Conservation (phyloP, 148 eudicot species). For the Chenopodium quinoa region DNA sequence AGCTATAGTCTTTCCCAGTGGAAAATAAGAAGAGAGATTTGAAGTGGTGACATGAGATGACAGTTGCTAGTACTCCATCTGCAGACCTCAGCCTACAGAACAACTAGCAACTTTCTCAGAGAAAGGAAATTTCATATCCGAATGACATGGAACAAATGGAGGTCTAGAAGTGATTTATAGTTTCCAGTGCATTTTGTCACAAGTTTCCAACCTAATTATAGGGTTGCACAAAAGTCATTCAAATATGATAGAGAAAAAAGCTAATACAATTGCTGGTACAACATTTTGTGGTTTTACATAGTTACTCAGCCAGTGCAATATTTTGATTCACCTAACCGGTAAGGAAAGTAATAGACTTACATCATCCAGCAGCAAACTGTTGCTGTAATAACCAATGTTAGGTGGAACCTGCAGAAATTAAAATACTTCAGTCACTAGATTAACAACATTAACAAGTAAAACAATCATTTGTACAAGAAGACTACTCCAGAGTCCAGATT, state of each 20-base stretch:
- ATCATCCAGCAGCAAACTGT: conserved; percentile 98
- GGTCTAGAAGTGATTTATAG: background rate
- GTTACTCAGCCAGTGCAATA: background rate
- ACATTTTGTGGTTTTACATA: background rate
- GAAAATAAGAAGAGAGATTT: background rate
- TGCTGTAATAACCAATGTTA: conserved; percentile 82
- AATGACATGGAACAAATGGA: background rate
- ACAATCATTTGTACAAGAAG: too few species aligned
- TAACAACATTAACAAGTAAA: background rate
- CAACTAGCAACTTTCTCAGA: background rate
- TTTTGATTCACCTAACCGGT: background rate
- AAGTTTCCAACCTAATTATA: too few species aligned
- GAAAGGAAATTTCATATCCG: background rate
- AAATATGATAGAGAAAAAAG: background rate
- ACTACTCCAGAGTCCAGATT: too few species aligned
- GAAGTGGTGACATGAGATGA: background rate
- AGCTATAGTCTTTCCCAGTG: background rate
- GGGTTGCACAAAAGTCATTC: too few species aligned
- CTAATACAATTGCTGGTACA: background rate
- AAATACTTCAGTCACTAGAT: background rate
- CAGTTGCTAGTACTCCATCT: background rate
- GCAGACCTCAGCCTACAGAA: background rate
- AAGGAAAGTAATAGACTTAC: conserved; percentile 47
- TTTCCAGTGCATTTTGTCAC: background rate
- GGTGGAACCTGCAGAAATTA: conserved; percentile 65